These are phyloP conservation scores for Rutstroemia sp. DNA, from an alignment of 2,329 filamentous ascomycete genomes.

Conservation along the genomic window DNA sequence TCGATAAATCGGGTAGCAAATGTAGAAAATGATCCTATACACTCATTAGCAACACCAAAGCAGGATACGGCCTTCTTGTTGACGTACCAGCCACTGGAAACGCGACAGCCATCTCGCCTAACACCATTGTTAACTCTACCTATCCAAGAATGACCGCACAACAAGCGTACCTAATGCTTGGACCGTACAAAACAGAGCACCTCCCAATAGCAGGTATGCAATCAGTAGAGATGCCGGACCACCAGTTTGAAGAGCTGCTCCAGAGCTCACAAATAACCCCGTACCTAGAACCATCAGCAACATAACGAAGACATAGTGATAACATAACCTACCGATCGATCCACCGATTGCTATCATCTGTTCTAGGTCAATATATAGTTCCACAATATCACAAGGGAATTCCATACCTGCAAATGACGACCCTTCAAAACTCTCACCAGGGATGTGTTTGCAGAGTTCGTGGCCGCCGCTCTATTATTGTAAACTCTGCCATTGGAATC, in stretches of 20 bases:
- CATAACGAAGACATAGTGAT: no score
- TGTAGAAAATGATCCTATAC: constrained; percentile 62
- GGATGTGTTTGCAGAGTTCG: constrained; percentile 62
- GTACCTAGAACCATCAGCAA: constrained; percentile 46
- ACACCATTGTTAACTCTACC: background rate
- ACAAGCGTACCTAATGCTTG: constrained; percentile 54
- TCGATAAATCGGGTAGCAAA: constrained; percentile 94
- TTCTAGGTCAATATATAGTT: background rate
- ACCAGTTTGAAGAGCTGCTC: constrained; percentile 59
- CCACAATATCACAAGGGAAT: no score
- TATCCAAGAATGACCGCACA: background rate
- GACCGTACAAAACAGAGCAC: constrained; percentile 86
- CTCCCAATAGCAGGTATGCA: constrained; percentile 70
- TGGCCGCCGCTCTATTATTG: constrained; percentile 55
- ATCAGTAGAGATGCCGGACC: constrained; percentile 74
- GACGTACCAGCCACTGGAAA: constrained; percentile 77
- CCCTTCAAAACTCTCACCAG: constrained; percentile 72
- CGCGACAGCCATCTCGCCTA: constrained; percentile 79
- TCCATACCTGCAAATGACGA: constrained; percentile 52
- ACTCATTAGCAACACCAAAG: background rate
- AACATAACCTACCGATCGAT: constrained; percentile 60
- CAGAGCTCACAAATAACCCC: constrained; percentile 81
- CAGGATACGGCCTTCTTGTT: no score
- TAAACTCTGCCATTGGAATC: constrained; percentile 36
- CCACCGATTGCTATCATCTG: constrained; percentile 98